Conservation (phyloP, 768 basidiomycete species). For the Boletus reticuloceps region DNA sequence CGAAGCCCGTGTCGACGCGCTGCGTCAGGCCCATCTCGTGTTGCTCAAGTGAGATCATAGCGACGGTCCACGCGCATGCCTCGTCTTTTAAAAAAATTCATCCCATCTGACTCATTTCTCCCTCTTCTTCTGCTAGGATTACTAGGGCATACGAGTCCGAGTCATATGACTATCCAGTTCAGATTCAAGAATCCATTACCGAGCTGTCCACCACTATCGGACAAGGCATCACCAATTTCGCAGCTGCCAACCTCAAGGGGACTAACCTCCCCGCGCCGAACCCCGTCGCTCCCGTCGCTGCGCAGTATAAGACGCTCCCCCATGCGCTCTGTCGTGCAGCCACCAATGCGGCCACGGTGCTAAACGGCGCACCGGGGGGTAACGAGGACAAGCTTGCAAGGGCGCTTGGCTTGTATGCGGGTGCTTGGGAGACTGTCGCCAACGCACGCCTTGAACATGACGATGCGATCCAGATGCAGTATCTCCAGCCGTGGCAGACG, state of each 20-base stretch:
- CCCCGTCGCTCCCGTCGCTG: conserved; percentile 51
- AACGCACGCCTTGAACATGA: conserved; percentile 81
- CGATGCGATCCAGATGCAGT: conserved; percentile 57
- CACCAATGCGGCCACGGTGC: conserved; percentile 48
- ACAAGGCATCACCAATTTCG: conserved; percentile 76
- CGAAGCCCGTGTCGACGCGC: conserved; percentile 91
- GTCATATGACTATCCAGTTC: conserved; percentile 85
- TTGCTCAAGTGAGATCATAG: conserved; percentile 67
- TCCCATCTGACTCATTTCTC: background rate
- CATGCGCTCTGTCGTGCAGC: conserved; percentile 90
- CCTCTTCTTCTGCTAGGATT: conserved; percentile 46
- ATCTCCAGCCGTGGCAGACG: conserved; percentile 83
- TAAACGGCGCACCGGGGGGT: conserved; percentile 45
- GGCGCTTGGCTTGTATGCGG: conserved; percentile 75
- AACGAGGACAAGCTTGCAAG: conserved; percentile 70
- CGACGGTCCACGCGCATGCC: background rate
- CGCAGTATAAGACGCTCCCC: conserved; percentile 93
- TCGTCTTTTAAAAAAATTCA: background rate
- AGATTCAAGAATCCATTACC: conserved; percentile 78
- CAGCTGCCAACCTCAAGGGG: conserved; percentile 84
- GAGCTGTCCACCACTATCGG: conserved; percentile 72
- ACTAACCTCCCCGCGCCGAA: conserved; percentile 77
- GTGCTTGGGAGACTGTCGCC: conserved; percentile 82
- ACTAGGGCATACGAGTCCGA: conserved; percentile 87
- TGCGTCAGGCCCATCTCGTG: conserved; percentile 71